Percentiles rank a stretch among this genome's conserved stretches.
These are phyloP conservation scores for Clausena lansium DNA, from an alignment of 345 rosid species.

Conservation along the genomic window DNA sequence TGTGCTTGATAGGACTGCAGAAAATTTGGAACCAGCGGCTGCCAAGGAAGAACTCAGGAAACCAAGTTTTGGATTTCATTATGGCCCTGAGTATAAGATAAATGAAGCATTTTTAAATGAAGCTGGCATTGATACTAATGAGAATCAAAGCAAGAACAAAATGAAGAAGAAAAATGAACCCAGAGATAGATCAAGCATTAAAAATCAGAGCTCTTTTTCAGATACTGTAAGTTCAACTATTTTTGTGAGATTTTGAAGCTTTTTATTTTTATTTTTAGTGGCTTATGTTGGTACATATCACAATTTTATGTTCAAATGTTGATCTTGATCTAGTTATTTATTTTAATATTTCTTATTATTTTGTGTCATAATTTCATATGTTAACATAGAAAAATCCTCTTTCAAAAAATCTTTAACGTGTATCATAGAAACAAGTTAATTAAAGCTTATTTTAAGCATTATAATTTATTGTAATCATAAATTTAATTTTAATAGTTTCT, in stretches of 20 bases:
- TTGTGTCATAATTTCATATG: too few species aligned
- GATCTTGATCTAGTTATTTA: too few species aligned
- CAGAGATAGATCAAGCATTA: slow-evolving; percentile 7
- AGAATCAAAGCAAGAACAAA: slow-evolving; percentile 13
- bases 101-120: slow-evolving; percentile 13
- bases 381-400: too few species aligned
- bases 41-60: background rate
- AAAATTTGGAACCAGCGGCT: slow-evolving; percentile 8
- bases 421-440: too few species aligned
- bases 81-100: slow-evolving; percentile 7
- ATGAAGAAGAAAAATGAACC: slow-evolving; percentile 14
- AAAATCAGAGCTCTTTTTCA: slow-evolving; percentile 12
- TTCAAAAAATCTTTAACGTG: too few species aligned
- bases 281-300: background rate
- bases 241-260: background rate
- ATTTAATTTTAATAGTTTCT: too few species aligned
- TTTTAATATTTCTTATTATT: too few species aligned
- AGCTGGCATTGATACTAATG: background rate
- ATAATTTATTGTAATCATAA: too few species aligned
- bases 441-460: too few species aligned
- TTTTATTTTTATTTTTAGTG: background rate
- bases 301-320: too few species aligned
- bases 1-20: slow-evolving; percentile 14
- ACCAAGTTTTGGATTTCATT: background rate
- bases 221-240: slow-evolving; percentile 22